phyloP scores from a whole-genome alignment of 805 yeast genomes.

The Maudiozyma serrabonitensis region DNA sequence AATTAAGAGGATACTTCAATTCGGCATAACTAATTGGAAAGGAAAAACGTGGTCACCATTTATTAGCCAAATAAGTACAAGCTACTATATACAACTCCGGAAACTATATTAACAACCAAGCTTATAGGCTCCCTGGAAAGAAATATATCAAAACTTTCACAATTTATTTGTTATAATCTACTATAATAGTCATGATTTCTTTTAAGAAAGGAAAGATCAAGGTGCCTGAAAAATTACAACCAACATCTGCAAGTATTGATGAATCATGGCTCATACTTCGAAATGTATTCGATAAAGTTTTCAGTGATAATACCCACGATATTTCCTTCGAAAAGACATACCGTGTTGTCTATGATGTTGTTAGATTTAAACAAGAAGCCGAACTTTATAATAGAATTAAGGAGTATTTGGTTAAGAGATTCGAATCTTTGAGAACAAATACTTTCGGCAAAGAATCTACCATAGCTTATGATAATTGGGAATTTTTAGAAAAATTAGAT shows the following conservation, averaged over 20 bases:
- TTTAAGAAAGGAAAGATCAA: constrained; percentile 44
- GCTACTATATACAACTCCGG: too few species aligned
- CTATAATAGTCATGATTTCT: background rate
- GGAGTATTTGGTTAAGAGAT: constrained; percentile 7
- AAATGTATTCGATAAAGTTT: constrained; percentile 63
- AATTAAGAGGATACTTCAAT: too few species aligned
- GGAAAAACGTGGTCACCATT: too few species aligned
- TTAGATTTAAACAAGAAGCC: constrained; percentile 31
- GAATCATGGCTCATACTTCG: constrained; percentile 57
- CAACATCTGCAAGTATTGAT: constrained; percentile 40
- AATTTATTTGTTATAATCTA: too few species aligned
- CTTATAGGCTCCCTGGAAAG: too few species aligned
- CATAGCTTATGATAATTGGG: constrained; percentile 19
- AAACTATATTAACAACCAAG: too few species aligned
- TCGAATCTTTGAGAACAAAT: constrained; percentile 3
- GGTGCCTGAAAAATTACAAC: constrained; percentile 46
- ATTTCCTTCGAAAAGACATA: constrained; percentile 78
- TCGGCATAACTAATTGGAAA: too few species aligned
- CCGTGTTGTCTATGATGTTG: constrained; percentile 67
- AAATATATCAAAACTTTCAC: too few species aligned
- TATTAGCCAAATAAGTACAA: too few species aligned
- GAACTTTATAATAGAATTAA: constrained; percentile 9
- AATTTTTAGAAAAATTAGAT: constrained; percentile 31
- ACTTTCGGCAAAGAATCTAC: constrained; percentile 1
- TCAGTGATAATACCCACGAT: constrained; percentile 58